Base-by-base conservation (phyloP, 2,329 filamentous ascomycete species). In the Aspergillus brunneoviolaceus region DNA sequence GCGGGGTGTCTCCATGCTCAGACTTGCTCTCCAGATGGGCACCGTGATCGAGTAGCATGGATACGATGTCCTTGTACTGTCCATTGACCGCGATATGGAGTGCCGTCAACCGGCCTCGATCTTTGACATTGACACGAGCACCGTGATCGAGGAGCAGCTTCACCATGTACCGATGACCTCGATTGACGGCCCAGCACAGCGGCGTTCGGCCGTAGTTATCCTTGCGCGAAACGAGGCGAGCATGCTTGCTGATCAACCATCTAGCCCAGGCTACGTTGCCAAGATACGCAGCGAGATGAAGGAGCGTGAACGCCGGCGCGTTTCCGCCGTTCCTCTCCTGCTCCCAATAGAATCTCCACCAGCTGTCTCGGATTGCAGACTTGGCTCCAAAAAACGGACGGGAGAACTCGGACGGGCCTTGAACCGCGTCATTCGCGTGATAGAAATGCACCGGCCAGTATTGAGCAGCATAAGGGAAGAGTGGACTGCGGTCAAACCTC, bases 321-420 rank as follows among this genome's bases (percentile, higher is more conserved):
- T 35, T 60, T 57, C 67, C 66, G 31, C 66, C 66, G 58, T 68
- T 61, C 52, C 68, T 60, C 56, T 69, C 66, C 57, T 61, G 61
- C 49, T 69, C 62, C 65, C 65, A 69, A 53, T 68, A 68, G 59
- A 66, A 55, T 59, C 58, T 65, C 67, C 65, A 69, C 67, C 67
- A 69, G 55, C 66, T 53, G 12, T 64, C 64, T 51, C 67, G 65
- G 29, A 67, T 60, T 19, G 55, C 57, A 60, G 66, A 68, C 16
- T 66, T 53, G n/a, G 29, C 62, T 59, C 47, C 23, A 52, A 69
- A 69, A 63, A 69, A 69, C 31, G 52, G 66, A 60, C 65, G 57
- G 59, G 64, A 68, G 51, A 67, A 70, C 45, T 68, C 67, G 25
- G 60, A 60, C 47, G 29, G 52, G 25, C 49, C 53, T 58, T 66